These are phyloP conservation scores for Hericium alpestre DNA, from an alignment of 768 basidiomycete species.

Conservation along the genomic window DNA sequence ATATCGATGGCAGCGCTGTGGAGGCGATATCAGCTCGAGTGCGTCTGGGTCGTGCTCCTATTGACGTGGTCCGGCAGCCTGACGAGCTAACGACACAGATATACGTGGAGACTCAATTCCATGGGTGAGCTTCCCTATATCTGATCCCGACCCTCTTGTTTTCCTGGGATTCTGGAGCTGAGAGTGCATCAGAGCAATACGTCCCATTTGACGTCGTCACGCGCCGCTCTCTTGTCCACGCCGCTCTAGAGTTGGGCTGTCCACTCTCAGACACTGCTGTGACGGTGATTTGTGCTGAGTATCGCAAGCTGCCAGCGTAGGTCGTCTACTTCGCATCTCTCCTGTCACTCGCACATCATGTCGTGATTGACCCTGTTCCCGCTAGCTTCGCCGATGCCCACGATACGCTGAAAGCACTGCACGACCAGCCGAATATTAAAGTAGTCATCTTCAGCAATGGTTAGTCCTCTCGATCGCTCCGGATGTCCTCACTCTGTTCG, in stretches of 20 bases:
- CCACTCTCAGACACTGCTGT: slow-evolving; percentile 1
- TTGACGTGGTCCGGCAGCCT: neutral
- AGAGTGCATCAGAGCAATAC: slow-evolving; percentile 14
- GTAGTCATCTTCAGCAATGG: slow-evolving; percentile 21
- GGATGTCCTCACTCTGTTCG: no score
- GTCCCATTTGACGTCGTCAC: slow-evolving; percentile 20
- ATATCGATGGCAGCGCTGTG: slow-evolving; percentile 9
- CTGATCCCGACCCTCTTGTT: neutral
- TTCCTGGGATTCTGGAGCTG: slow-evolving; percentile 5
- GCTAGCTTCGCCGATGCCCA: slow-evolving; percentile 17
- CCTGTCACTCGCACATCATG: neutral
- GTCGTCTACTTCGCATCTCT: neutral
- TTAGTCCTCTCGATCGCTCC: slow-evolving; percentile 1
- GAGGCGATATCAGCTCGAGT: slow-evolving; percentile 23
- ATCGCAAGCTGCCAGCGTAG: slow-evolving; percentile 15
- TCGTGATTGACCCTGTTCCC: neutral
- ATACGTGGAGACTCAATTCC: slow-evolving; percentile 21
- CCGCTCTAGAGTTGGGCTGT: slow-evolving; percentile 12
- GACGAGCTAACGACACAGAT: slow-evolving; percentile 9
- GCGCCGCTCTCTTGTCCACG: slow-evolving; percentile 16
- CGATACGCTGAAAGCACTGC: slow-evolving; percentile 11
- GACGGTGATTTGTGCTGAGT: slow-evolving; percentile 14
- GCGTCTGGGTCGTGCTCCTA: slow-evolving; percentile 1
- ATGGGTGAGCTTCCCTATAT: slow-evolving; percentile 10
- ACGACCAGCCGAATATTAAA: slow-evolving; percentile 6